Evolutionary conservation across 2,329 filamentous ascomycete genomes (phyloP), one percentile per base, ranked within the genome.

Genomic region (Mollisia scopiformis): DNA sequence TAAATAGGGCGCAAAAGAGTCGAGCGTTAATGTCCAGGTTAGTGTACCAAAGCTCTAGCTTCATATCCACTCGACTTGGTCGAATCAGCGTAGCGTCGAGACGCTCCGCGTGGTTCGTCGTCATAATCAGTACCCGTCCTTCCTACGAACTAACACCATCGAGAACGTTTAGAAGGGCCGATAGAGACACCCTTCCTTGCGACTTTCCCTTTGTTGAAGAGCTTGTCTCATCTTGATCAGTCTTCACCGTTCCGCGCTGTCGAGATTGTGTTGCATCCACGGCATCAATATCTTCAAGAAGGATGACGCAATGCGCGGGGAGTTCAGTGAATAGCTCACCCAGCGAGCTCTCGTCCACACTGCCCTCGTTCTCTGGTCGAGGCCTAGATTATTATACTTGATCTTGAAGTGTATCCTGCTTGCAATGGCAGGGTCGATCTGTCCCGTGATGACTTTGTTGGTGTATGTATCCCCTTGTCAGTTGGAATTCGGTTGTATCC

Each of bases 71-170:
- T 80, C 94, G 93, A 67, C 93, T 94, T 23, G 93, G 93, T 71
- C 93, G 91, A 63, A 98, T 85, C 62, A 98, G 84, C 28, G 93
- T 94, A 8, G 93, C 93, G 74, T 97, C 94, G 66, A 98, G 84
- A 11, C 93, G 97, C 76, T 98, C 93, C 67, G 93, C 93, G 74
- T 93, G 90, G 82, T 97, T 97, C 68, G 94, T 97, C 67, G 94
- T 94, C 94, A 98, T 98, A 80, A 98, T 97, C 76, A 98, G 93
- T 14, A 90, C 83, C 14, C 85, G 80, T 7, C 87, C 87, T 75
- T 89, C 87, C 55, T 84, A 84, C 51, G 92, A 95, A 4, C 92
- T 92, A 19, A 97, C 86, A 2, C 94, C 94, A 64, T 98, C 94
- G 7, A 93, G 75, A 0, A 90, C 89, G 68, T 93, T 93, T 30